Percentiles rank a stretch among this genome's conserved stretches.
phyloP scores from a whole-genome alignment of 2,329 filamentous ascomycete species.

The Metarhizium brunneum region DNA sequence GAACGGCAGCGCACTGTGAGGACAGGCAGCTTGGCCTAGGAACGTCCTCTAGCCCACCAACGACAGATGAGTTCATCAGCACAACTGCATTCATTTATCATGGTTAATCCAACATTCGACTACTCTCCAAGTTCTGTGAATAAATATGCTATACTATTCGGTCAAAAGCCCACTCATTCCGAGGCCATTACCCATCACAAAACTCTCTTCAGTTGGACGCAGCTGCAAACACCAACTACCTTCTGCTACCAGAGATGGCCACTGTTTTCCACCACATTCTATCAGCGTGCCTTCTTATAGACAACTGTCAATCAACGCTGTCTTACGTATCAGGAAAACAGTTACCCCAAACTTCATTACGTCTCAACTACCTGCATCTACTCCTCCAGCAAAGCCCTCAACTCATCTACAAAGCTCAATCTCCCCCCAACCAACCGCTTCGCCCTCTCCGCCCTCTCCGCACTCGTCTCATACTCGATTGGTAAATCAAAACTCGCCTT shows the following conservation, averaged over 20 bases:
- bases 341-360: neutral
- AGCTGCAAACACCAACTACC: no score
- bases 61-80: no score
- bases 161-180: neutral
- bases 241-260: no score
- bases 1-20: neutral
- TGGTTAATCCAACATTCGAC: no score
- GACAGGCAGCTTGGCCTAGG: no score
- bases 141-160: neutral
- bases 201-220: neutral
- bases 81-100: no score
- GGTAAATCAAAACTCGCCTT: constrained; percentile 33
- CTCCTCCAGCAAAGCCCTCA: constrained; percentile 2
- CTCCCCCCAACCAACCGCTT: constrained; percentile 12
- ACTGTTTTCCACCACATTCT: no score
- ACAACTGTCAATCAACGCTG: neutral
- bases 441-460: constrained; percentile 18
- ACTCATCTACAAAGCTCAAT: neutral
- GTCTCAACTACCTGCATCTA: neutral
- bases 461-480: constrained; percentile 28
- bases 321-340: neutral
- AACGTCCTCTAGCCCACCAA: no score
- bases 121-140: neutral
- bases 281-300: neutral
- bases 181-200: neutral